Base-by-base conservation (phyloP, 2,329 filamentous ascomycete genomes). In the Xylariaceae sp. region DNA sequence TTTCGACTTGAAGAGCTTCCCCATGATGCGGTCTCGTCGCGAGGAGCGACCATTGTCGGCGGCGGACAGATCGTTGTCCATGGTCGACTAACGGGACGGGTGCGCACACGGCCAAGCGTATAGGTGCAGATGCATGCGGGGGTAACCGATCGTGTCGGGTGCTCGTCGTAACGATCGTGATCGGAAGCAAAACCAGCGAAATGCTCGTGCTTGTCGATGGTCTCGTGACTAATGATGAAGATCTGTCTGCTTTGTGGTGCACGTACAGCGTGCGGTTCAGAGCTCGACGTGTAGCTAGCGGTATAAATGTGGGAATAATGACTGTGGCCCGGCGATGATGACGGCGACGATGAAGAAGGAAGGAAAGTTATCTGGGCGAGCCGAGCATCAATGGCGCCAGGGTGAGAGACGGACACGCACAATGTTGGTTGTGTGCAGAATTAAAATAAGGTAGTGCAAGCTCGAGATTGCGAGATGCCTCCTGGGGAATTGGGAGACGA, bases 1-100 rank as follows among this genome's bases (percentile, higher is more conserved):
- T 62, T 66, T 63, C 70, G 70, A 65, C 70, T 65, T 60, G 64
- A 84, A 84, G 55, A 86, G 73, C 73, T 83, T 84, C 61, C 82
- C 82, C 77, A 85, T 85, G 46, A 86, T 70, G 57, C 83, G 81
- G 64, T 69, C 67, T 41, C 67, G 63, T 41, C 67, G 62, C 44
- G 62, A 63, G 47, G 62, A 62, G 60, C 65, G 65, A 50, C 61
- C 58, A 58, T 64, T 60, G 32, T 70, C 67, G 55, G 54, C 51
- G 32, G 62, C 54, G 53, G 59, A 54, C 31, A 51, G 44, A 43
- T 68, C 66, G 53, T 65, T 58, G 57, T 70, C 68, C 68, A 70
- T 70, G 58, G 53, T 51, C 49, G 26, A 42, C 29, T 48, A 12
- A n/a, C 31, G 29, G 41, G 19, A 39, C 6, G 29, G 40, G 49